phyloP scores from a whole-genome alignment of 2,329 filamentous ascomycete species.

The Verticillium dahliae region DNA sequence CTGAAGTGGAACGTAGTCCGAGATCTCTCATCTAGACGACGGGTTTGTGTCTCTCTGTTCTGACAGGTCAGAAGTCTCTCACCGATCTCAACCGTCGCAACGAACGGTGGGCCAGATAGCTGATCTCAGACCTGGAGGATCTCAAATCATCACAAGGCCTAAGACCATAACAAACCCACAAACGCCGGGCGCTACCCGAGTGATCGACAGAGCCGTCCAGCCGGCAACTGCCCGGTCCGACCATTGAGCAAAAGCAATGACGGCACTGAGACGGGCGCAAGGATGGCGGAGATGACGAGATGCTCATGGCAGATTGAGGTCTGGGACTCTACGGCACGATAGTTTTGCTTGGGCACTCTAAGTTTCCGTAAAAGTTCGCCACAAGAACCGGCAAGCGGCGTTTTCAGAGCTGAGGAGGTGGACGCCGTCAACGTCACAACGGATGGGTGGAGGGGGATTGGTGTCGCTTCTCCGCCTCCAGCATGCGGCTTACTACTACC shows the following conservation, averaged over 20 bases:
- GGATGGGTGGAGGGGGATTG: no score
- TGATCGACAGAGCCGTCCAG: neutral
- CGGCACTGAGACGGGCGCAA: neutral
- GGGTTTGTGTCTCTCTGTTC: neutral
- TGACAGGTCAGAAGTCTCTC: neutral
- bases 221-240: neutral
- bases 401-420: no score
- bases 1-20: no score
- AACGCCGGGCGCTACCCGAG: neutral
- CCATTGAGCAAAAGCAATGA: neutral
- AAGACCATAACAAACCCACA: neutral
- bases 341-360: no score
- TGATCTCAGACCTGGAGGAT: neutral
- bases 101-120: neutral
- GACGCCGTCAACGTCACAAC: no score
- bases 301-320: neutral
- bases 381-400: no score
- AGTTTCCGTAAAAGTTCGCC: no score
- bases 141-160: neutral
- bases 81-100: neutral
- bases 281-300: neutral
- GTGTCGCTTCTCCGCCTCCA: neutral
- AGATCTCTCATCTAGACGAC: no score
- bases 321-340: neutral
- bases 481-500: neutral